A percentile compares a stretch with the other conserved stretches of the same genome.
Conservation (phyloP, 1,284 basidiomycete species). For the Volvariella surrecta region DNA sequence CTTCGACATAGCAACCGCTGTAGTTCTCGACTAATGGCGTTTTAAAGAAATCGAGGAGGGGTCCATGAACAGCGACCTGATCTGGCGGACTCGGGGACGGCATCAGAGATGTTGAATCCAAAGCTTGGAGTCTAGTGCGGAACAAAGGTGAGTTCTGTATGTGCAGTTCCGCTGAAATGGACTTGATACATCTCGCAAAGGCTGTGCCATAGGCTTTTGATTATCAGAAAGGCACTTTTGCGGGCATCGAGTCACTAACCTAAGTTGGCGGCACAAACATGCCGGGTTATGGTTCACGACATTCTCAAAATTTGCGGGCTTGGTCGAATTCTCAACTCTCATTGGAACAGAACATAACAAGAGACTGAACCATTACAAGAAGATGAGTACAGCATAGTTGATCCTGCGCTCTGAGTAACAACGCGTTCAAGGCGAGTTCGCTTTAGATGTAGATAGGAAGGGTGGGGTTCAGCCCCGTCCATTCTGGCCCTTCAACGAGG, state of each 20-base stretch:
- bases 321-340: too few relatives aligned
- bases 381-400: background rate
- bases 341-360: background rate
- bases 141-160: too few relatives aligned
- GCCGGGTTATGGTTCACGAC: too few relatives aligned
- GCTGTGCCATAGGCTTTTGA: too few relatives aligned
- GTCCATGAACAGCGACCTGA: background rate
- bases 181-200: too few relatives aligned
- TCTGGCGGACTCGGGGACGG: background rate
- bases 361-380: background rate
- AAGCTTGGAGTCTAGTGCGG: background rate
- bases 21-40: constrained; percentile 21
- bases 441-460: constrained; percentile 65
- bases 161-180: too few relatives aligned
- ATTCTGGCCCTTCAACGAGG: constrained; percentile 62
- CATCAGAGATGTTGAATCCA: background rate
- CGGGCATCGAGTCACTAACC: too few relatives aligned
- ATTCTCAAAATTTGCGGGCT: too few relatives aligned
- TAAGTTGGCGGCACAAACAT: too few relatives aligned
- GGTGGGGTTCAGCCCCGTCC: constrained; percentile 68
- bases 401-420: background rate
- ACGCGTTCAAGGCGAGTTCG: background rate
- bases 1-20: constrained; percentile 22
- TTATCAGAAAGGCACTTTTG: too few relatives aligned
- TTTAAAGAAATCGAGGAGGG: constrained; percentile 19